phyloP scores from a whole-genome alignment of 2,329 filamentous ascomycete species.

The Paecilomyces dactylethromorphus region DNA sequence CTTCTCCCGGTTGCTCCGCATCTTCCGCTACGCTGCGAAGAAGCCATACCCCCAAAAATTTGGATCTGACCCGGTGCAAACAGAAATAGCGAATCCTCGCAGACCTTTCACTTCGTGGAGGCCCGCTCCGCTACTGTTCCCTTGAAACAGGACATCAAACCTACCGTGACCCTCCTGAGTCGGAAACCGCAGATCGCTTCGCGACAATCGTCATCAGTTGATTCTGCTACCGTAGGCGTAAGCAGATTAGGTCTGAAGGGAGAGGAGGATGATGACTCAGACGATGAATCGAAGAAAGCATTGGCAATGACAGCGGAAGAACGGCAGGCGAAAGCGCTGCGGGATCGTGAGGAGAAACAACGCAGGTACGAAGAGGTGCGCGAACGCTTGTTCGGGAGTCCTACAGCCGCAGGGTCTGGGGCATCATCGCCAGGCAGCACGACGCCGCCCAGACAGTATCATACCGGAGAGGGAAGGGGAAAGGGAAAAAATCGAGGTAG shows the following conservation, averaged over 20 bases:
- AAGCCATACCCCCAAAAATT: neutral
- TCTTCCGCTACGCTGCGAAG: neutral
- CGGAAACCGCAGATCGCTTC: slow-evolving; percentile 68
- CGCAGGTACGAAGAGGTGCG: slow-evolving; percentile 82
- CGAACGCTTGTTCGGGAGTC: slow-evolving; percentile 75
- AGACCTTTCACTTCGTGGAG: slow-evolving; percentile 70
- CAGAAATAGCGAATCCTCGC: slow-evolving; percentile 58
- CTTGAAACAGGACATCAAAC: slow-evolving; percentile 67
- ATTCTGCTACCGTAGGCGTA: slow-evolving; percentile 36
- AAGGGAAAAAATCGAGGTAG: slow-evolving; percentile 47
- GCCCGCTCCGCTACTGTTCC: slow-evolving; percentile 53
- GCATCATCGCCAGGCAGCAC: slow-evolving; percentile 57
- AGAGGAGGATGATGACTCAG: slow-evolving; percentile 58
- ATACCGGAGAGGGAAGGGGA: slow-evolving; percentile 25
- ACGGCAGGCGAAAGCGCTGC: slow-evolving; percentile 67
- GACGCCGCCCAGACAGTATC: slow-evolving; percentile 49
- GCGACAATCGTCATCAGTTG: slow-evolving; percentile 47
- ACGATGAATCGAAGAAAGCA: slow-evolving; percentile 55
- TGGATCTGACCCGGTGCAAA: neutral
- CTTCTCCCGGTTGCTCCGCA: neutral
- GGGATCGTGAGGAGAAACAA: slow-evolving; percentile 82
- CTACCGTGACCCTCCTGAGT: slow-evolving; percentile 75
- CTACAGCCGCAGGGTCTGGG: slow-evolving; percentile 40
- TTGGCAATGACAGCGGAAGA: slow-evolving; percentile 66
- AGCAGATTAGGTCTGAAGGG: slow-evolving; percentile 41